Base-by-base conservation (phyloP, 768 basidiomycete species). In the Amanita pallidorosea region DNA sequence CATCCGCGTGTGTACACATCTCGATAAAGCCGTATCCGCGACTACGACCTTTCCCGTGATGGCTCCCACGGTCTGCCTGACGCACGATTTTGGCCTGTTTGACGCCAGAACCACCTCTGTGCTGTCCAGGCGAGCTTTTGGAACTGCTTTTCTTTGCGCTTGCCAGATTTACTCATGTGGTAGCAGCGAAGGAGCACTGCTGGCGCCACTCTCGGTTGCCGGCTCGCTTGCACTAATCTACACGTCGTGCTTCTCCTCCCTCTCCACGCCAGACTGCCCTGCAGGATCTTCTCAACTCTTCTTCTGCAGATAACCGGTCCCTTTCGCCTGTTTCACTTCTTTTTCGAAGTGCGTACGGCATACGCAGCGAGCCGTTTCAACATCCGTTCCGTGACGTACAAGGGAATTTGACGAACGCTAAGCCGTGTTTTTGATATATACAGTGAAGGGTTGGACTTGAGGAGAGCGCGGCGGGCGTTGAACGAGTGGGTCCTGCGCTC, bases 391-490 rank as follows among this genome's bases (percentile, higher is more conserved):
- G 88, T 88, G 12, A 83, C 93, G 62, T 87, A 95, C 0, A 86
- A 69, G 0, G 96, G 96, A 20, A 99, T 77, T 59, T 96, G 91
- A 3, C 96, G 89, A 54, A 99, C 78, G 53, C 89, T 92, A 37
- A 99, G 80, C 54, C 96, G 91, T 0, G 91, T 97, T 61, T 83
- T 86, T 23, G 94, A 97, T 59, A 99, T 86, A 69, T 85, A 99
- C 5, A 99, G 73, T 0, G 90, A 88, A 0, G 96, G 95, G 64
- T 98, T 98, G 11, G 85, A 84, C 53, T 87, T 85, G 36, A 99
- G 78, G 29, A 97, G 75, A 0, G 80, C 69, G 37, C 85, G 76
- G 12, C 96, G 87, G 0, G 90, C 82, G 58, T 85, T 90, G 74
- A 86, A 96, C 0, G 94, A 89, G 34, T 71, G 70, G 12, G 86